Evolutionary conservation across 1,284 basidiomycete genomes (phyloP).

Genomic region (Fistulinella cinereoalba): DNA sequence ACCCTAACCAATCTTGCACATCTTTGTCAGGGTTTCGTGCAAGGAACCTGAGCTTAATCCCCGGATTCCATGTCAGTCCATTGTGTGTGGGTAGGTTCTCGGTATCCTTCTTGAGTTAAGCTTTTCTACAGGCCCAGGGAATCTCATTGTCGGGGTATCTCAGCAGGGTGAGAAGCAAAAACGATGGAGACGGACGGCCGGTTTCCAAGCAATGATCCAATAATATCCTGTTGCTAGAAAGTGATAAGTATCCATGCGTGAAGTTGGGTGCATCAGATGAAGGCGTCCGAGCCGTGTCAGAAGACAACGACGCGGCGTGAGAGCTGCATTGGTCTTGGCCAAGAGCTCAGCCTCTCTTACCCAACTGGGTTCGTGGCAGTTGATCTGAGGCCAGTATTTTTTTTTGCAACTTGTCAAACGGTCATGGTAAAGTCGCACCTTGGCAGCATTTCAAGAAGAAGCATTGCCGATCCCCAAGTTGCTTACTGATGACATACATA

Average conservation of each 20-base stretch:
- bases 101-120: conserved; percentile 6
- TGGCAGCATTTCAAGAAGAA: not conserved
- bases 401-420: conserved; percentile 6
- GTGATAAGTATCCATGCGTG: conserved; percentile 5
- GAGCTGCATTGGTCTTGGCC: conserved; percentile 1
- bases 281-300: conserved; percentile 3
- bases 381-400: not conserved
- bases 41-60: conserved; percentile 18
- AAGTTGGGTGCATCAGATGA: not conserved
- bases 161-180: conserved; percentile 9
- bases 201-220: conserved; percentile 2
- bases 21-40: conserved; percentile 3
- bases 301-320: conserved; percentile 11
- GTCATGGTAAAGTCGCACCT: conserved; percentile 9
- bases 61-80: conserved; percentile 13
- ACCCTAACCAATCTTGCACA: conserved; percentile 1
- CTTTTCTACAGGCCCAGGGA: conserved; percentile 3
- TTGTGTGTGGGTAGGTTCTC: conserved; percentile 10
- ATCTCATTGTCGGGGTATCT: not conserved
- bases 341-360: not conserved
- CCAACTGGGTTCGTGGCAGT: not conserved
- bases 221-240: not conserved
- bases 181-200: not conserved
- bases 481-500: too few relatives aligned
- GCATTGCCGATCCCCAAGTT: not conserved